These are phyloP conservation scores for Cyclotella cryptica DNA, from an alignment of 108 stramenopile genomes.

Conservation along the genomic window DNA sequence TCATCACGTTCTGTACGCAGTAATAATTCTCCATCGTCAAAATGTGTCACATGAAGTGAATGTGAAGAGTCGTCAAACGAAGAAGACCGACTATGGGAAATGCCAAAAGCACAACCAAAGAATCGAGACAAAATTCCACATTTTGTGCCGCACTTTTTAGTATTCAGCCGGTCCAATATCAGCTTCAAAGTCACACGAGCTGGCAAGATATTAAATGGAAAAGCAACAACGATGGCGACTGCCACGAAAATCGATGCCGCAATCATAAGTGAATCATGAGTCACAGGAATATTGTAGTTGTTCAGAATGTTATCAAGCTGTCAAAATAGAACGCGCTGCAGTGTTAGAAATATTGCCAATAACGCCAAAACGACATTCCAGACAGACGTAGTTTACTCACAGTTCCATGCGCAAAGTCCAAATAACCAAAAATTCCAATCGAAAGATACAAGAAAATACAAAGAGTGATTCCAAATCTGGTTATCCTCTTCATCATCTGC, in stretches of 20 bases:
- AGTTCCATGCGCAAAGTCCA: conserved; percentile 67
- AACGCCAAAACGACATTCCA: too few species aligned
- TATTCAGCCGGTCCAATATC: conserved; percentile 50
- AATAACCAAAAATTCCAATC: conserved; percentile 60
- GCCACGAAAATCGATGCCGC: conserved; percentile 74
- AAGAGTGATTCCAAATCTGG: conserved; percentile 37
- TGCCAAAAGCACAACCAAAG: background rate
- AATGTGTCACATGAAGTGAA: background rate
- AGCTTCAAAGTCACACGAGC: conserved; percentile 69
- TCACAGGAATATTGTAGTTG: conserved; percentile 56
- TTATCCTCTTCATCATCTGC: conserved; percentile 25
- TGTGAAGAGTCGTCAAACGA: background rate
- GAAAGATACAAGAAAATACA: conserved; percentile 59
- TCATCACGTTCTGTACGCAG: background rate
- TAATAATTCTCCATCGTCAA: background rate
- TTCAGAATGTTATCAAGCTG: conserved; percentile 67
- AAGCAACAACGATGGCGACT: conserved; percentile 82
- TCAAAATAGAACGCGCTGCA: background rate
- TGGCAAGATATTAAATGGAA: conserved; percentile 85
- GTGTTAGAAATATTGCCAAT: background rate
- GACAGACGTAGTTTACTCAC: background rate
- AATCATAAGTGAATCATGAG: conserved; percentile 61
- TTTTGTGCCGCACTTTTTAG: conserved; percentile 4
- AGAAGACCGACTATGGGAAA: background rate
- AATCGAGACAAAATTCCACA: conserved; percentile 5